phyloP scores from a whole-genome alignment of 2,329 filamentous ascomycete species.

The Chalaropsis thielavioides region DNA sequence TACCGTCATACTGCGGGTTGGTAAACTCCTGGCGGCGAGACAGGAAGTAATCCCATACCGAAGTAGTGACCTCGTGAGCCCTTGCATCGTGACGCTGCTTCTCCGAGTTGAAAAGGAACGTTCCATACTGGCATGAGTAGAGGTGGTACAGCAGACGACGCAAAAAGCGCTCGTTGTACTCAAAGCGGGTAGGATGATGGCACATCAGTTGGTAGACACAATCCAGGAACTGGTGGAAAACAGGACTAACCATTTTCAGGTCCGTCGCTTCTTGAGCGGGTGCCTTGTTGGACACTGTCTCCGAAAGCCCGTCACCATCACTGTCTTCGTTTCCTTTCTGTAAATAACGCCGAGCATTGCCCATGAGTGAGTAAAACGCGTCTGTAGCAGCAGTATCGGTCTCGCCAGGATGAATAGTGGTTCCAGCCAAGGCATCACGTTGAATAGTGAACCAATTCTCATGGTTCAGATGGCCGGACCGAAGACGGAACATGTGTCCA shows the following conservation, averaged over 20 bases:
- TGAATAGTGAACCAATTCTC: conserved; percentile 91
- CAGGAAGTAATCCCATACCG: conserved; percentile 94
- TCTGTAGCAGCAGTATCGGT: conserved; percentile 47
- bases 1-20: conserved; percentile 62
- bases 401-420: conserved; percentile 46
- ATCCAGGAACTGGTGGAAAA: conserved; percentile 96
- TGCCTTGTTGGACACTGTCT: conserved; percentile 28
- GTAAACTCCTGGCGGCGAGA: conserved; percentile 65
- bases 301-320: conserved; percentile 42
- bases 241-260: conserved; percentile 82
- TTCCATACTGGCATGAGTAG: conserved; percentile 92
- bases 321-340: conserved; percentile 46
- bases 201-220: conserved; percentile 79
- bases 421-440: conserved; percentile 58
- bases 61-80: conserved; percentile 58
- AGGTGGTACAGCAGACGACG: conserved; percentile 81
- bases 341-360: conserved; percentile 73
- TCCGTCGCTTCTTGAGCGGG: conserved; percentile 54
- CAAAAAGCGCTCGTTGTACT: conserved; percentile 91
- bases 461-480: conserved; percentile 73
- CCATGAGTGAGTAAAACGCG: conserved; percentile 70
- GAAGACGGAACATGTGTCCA: conserved; percentile 90
- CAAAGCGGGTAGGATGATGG: conserved; percentile 78
- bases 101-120: conserved; percentile 90
- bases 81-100: conserved; percentile 63